Base-by-base conservation (phyloP, 2,329 filamentous ascomycete species). In the Cercospora janseana region DNA sequence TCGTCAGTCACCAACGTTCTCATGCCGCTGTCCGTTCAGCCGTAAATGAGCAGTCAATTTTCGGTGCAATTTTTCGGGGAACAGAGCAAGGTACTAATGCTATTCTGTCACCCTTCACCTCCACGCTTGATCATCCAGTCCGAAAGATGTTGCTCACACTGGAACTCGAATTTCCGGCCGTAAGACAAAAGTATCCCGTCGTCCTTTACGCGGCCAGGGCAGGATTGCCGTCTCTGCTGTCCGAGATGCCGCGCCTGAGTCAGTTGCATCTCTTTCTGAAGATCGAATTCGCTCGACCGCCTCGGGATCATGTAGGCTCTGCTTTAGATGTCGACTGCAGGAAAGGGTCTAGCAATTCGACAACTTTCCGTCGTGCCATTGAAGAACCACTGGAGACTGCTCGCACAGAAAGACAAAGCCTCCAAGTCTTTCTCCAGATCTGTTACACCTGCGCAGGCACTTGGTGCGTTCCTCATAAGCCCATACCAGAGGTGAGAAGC, bases 271-370 rank as follows among this genome's bases (percentile, higher is more conserved):
- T 56, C 24, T 23, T 52, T 4, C 34, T 56, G 8, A 38, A 34
- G 13, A 56, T 56, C 24, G 42, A 49, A 5, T 32, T 56, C 3
- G 50, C 35, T 2, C 35, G 35, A n/a, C 46, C 46, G n/a, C 53
- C 42, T 7, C 47, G 53, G 46, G 49, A 52, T 20, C 49, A 46
- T 10, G 43, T 40, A 31, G 32, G 46, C 8, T 46, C 41, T 6
- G 46, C 49, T 15, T 37, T 51, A n/a, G 40, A 51, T 32, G 35
- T 46, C 9, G 15, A 18, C 16, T 56, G 53, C 18, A 43, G 53
- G 6, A 52, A 56, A 37, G 53, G 53, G 21, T 56, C 52, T 28
- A 52, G 46, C 28, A 49, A 46, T 10, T 46, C 46, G 12, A 52
- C 45, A 20, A 56, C 53, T 4, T 52, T 52, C 29, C 29, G 43